Base-by-base conservation (phyloP, 164 flowering plant genomes). In the Vitis rotundifolia region DNA sequence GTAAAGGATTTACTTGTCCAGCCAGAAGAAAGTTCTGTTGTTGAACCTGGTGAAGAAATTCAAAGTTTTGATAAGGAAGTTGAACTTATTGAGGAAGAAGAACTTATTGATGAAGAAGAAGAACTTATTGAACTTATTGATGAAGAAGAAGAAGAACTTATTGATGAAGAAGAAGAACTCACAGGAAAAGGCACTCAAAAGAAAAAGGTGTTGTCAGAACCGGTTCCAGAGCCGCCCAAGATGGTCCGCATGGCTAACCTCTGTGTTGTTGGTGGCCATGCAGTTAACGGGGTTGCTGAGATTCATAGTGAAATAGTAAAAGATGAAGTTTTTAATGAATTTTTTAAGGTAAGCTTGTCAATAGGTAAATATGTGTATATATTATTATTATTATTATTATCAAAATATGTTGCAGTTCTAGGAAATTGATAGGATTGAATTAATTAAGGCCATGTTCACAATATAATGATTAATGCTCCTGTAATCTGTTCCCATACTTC, bases 231-330 rank as follows among this genome's bases (percentile, higher is more conserved):
- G 49, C 86, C 76, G 29, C 91, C 91, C 57, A 83, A 83, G 82
- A 54, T 85, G 84, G 94, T 94, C 54, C 93, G 94, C 8, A 94
- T 94, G 99, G 99, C 99, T 67, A 92, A 92, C 82, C 90, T 94
- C 26, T 89, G 90, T 82, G 91, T 94, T 80, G 97, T 88, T 61
- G 93, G 89, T 71, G 95, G 97, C 60, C 99, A 90, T 84, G 89
- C 99, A 22, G 97, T 94, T 7, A 94, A 94, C 82, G 99, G 99
- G 49, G 99, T 94, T 76, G 99, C 99, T 65, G 97, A 82, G 80
- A 94, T 94, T 76, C 99, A 94, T 61, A 94, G 97, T 75, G 94
- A 92, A 70, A 94, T 94, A 61, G 97, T 94, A 15, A 91, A 92
- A 75, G 80, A 88, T 26, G 97, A 94, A 73, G 99, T 94, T 5